A percentile compares a stretch with the other conserved stretches of the same genome.
These are phyloP conservation scores for Vitis cinerea DNA, from an alignment of 164 flowering plant species.

Conservation along the genomic window DNA sequence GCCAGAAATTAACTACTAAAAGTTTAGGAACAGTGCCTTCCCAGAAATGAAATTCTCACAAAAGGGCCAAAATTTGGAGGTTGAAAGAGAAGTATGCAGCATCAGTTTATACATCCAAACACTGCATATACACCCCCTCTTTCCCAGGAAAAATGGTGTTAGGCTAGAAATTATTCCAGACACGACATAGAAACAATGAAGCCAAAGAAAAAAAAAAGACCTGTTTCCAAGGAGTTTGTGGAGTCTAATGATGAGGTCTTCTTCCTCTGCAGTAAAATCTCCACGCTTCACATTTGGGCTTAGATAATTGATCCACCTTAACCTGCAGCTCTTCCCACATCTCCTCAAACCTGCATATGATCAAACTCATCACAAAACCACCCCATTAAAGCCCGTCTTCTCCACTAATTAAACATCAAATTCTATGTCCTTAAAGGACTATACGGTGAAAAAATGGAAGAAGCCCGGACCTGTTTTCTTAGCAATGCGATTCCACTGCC, in stretches of 20 bases:
- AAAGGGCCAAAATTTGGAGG: too few species aligned
- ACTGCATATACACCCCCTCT: too few species aligned
- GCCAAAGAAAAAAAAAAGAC: background rate
- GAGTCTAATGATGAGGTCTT: conserved; percentile 43
- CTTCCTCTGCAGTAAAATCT: conserved; percentile 35
- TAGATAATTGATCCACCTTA: conserved; percentile 46
- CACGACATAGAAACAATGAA: background rate
- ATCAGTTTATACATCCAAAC: too few species aligned
- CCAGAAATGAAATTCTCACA: too few species aligned
- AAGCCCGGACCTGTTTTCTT: conserved; percentile 19
- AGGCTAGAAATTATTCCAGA: too few species aligned
- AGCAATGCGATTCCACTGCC: conserved; percentile 32
- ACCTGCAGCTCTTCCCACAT: conserved; percentile 49
- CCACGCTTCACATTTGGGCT: conserved; percentile 36
- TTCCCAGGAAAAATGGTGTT: too few species aligned
- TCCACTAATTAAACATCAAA: too few species aligned
- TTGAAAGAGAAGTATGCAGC: too few species aligned
- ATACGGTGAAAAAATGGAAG: background rate
- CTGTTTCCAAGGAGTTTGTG: conserved; percentile 47
- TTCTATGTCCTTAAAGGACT: background rate
- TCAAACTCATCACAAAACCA: background rate
- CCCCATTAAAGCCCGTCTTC: background rate
- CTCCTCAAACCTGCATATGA: conserved; percentile 32
- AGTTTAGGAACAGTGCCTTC: too few species aligned
- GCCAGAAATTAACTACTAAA: too few species aligned